Conservation (phyloP, 1,284 basidiomycete genomes). For the Ceratobasidium sp. region DNA sequence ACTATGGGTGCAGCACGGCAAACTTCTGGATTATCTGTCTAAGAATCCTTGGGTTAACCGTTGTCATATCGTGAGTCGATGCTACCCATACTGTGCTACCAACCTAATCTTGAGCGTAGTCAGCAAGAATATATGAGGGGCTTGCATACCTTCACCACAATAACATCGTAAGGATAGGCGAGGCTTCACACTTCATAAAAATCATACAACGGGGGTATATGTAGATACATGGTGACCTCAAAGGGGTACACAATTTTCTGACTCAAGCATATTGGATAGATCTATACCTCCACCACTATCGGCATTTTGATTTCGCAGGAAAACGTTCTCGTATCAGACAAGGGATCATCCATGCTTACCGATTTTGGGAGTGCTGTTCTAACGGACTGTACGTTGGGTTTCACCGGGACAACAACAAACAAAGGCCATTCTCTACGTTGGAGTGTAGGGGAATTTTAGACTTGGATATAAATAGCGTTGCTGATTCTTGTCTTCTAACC, state of each 20-base stretch:
- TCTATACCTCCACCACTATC: too few species aligned
- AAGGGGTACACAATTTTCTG: conserved; percentile 3
- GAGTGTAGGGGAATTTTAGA: background rate
- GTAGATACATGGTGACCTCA: conserved; percentile 30
- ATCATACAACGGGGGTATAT: too few species aligned
- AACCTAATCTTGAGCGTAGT: background rate
- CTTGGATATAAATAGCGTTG: background rate
- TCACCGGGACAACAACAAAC: background rate
- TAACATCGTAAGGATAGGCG: background rate
- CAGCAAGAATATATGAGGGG: background rate
- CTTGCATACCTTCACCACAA: background rate
- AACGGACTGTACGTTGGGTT: background rate
- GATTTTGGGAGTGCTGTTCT: conserved; percentile 18
- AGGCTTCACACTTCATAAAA: too few species aligned
- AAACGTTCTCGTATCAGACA: conserved; percentile 2
- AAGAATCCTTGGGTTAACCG: background rate
- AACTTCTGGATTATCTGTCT: background rate
- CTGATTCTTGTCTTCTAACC: too few species aligned
- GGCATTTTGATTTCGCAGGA: too few species aligned
- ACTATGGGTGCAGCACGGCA: background rate
- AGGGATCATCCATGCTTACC: background rate
- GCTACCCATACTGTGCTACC: background rate
- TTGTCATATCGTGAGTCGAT: background rate
- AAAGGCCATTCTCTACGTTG: background rate
- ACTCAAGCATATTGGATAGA: too few species aligned